Conservation (phyloP, 169 alveolate genomes). For the Plasmodium reichenowi region DNA sequence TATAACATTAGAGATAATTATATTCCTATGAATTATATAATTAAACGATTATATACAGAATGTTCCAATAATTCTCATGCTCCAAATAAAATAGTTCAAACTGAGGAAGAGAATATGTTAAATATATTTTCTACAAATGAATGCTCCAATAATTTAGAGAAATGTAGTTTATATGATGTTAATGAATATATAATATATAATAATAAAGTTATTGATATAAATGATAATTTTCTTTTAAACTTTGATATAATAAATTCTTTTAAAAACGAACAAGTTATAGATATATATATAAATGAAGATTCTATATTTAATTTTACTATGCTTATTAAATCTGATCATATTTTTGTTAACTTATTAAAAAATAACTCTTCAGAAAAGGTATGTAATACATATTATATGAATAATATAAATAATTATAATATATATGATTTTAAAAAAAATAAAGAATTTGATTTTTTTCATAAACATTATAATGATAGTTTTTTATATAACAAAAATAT, state of each 20-base stretch:
- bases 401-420: constrained; percentile 31
- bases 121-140: not conserved
- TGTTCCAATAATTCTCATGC: constrained; percentile 28
- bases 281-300: constrained; percentile 20
- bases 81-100: constrained; percentile 22
- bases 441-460: not conserved
- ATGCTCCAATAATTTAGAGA: not conserved
- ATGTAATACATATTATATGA: constrained; percentile 48
- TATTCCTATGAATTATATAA: constrained; percentile 9
- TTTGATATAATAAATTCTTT: constrained; percentile 39
- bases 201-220: constrained; percentile 28
- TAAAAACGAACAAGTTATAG: constrained; percentile 2
- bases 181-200: constrained; percentile 30
- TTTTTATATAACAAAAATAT: not conserved
- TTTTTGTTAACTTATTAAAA: constrained; percentile 20
- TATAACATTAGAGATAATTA: constrained; percentile 4
- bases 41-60: constrained; percentile 22
- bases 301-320: constrained; percentile 32
- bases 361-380: constrained; percentile 3
- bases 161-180: not conserved
- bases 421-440: constrained; percentile 21
- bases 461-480: constrained; percentile 20
- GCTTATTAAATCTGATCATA: constrained; percentile 2
- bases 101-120: not conserved
- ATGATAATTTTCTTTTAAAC: constrained; percentile 52